Percentiles rank a stretch among this genome's conserved stretches.
Evolutionary conservation across 768 basidiomycete species (phyloP).

Genomic region (Lactifluus echinatus): DNA sequence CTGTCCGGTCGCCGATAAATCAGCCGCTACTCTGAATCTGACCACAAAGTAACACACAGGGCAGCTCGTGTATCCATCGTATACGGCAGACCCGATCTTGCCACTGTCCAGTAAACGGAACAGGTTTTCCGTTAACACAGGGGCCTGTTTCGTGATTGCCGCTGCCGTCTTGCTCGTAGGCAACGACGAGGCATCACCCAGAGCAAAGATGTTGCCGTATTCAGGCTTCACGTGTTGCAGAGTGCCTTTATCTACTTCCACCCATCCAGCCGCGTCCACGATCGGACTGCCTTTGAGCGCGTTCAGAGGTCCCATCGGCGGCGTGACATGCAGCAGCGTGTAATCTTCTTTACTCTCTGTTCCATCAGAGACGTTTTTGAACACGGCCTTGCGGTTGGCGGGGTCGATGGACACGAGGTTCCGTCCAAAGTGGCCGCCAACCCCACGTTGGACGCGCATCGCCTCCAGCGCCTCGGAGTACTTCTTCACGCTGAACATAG

Average conservation of each 20-base stretch:
- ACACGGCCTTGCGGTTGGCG: conserved; percentile 69
- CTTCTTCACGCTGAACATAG: conserved; percentile 96
- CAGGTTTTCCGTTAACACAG: conserved; percentile 85
- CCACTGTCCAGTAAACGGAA: conserved; percentile 69
- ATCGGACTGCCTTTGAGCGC: conserved; percentile 71
- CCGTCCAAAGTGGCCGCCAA: conserved; percentile 75
- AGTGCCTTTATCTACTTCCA: conserved; percentile 73
- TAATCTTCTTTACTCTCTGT: conserved; percentile 65
- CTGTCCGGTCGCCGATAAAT: conserved; percentile 28
- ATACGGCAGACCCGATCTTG: conserved; percentile 54
- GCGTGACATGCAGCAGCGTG: conserved; percentile 75
- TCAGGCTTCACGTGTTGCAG: conserved; percentile 78
- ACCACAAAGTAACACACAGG: conserved; percentile 43
- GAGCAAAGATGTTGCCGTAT: conserved; percentile 73
- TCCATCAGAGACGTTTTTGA: conserved; percentile 63
- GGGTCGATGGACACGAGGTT: conserved; percentile 73
- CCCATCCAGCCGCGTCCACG: conserved; percentile 81
- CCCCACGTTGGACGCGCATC: conserved; percentile 67
- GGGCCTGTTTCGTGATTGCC: conserved; percentile 85
- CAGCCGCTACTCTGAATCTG: conserved; percentile 6
- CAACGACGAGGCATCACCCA: conserved; percentile 88
- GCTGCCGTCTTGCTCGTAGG: conserved; percentile 97
- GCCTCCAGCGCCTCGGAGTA: conserved; percentile 82
- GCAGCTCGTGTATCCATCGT: conserved; percentile 87
- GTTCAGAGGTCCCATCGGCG: conserved; percentile 87